Evolutionary conservation across 257 asterid species (phyloP), one percentile per base, ranked within the genome.

Genomic region (Lithospermum erythrorhizon): DNA sequence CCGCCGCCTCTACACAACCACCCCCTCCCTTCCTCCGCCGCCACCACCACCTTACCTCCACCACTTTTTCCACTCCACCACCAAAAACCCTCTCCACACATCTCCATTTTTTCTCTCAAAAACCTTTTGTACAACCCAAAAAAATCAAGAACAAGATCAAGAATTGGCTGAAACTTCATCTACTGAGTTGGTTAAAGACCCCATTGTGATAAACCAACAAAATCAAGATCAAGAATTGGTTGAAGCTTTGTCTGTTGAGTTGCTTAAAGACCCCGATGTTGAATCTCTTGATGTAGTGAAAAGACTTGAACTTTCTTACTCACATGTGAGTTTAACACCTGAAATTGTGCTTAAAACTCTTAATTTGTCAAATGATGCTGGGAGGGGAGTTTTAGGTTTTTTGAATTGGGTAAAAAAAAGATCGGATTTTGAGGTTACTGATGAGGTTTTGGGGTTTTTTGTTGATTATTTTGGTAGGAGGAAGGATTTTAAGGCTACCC

Each of bases 401-500:
- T 76, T 93, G 61, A 77, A 78, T 58, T 93, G 97, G 97, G 86
- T 78, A 53, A 70, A 68, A 23, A 64, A 86, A 3, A 84, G 83
- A 67, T 79, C 95, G 7, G 73, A 49, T 27, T 73, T 89, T 22
- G 61, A 69, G 55, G 70, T 81, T 9, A 71, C 55, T 5, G 99
- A 93, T 67, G 91, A 84, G 71, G 71, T 80, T 0, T 70, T 72
- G 20, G 81, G 94, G 21, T 76, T 69, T 41, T 86, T 86, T 55
- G 80, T 89, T 15, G 72, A 80, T 67, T 93, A 84, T 78, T 84
- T 91, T 58, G 98, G 98, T 32, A 80, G 96, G 55, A 87, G 88
- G 73, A 89, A 86, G 61, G 97, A 93, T 82, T 93, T 93, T 49
- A 93, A 93, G 69, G 95, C 97, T 55, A 59, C 76, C 35, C 79